phyloP scores from a whole-genome alignment of 306 rosid genomes.

The Quercus rubra region DNA sequence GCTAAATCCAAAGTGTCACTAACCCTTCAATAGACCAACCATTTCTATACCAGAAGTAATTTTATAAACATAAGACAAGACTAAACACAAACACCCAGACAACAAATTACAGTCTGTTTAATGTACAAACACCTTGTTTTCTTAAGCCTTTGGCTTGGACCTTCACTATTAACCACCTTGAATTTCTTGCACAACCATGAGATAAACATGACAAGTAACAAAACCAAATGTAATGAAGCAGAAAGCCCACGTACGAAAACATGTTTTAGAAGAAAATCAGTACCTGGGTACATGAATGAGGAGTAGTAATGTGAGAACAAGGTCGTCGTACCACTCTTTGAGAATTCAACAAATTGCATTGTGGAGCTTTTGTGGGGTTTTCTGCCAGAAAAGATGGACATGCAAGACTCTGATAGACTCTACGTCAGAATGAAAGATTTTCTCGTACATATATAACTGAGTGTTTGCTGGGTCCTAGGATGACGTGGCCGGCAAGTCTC shows the following conservation, averaged over 20 bases:
- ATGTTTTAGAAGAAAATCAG: constrained; percentile 29
- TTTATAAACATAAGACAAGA: constrained; percentile 16
- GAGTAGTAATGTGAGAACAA: neutral
- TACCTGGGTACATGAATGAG: constrained; percentile 2
- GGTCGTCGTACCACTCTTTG: constrained; percentile 2
- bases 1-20: constrained; percentile 34
- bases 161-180: neutral
- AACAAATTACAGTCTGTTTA: constrained; percentile 22
- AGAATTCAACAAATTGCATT: neutral
- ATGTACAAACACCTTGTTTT: neutral
- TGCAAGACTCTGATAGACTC: neutral
- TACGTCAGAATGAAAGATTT: neutral
- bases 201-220: constrained; percentile 17
- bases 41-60: constrained; percentile 26
- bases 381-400: neutral
- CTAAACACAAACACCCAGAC: constrained; percentile 19
- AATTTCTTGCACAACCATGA: constrained; percentile 22
- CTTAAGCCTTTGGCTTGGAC: constrained; percentile 10
- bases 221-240: constrained; percentile 19
- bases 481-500: too few species aligned
- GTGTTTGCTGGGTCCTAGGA: too few species aligned
- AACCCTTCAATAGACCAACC: constrained; percentile 34
- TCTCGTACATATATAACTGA: neutral
- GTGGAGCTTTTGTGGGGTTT: neutral
- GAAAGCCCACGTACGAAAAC: constrained; percentile 33